Evolutionary conservation across 305 asterid species (phyloP), one percentile per base, ranked within the genome.

Genomic region (Solanum chacoense): DNA sequence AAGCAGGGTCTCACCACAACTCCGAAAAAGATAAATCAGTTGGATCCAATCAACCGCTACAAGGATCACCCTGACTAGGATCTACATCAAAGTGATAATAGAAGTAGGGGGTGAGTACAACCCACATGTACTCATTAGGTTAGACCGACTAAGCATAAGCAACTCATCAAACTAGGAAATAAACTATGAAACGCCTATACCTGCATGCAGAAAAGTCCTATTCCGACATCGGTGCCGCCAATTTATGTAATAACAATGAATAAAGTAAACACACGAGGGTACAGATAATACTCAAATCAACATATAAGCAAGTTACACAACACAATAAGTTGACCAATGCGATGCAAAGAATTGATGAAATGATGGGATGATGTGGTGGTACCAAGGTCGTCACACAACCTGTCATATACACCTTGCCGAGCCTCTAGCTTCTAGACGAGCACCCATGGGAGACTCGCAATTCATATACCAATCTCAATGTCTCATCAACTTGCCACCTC

Each of bases 141-240:
- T 18, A 50, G n/a, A 50, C 65, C 4, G 65, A 50, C 0, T 6
- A 2, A 50, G n/a, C 4, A 6, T 50, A 50, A 50, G 22, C 65
- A 50, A 50, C n/a, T 6, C 16, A 18, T 50, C 9, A 16, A 0
- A 16, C 65, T 16, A 16, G n/a, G n/a, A 16, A 16, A 50, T 50
- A 50, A 50, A 50, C n/a, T 50, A 50, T 18, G 67, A 55, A 55
- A 55, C 11, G 4, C 67, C 10, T 55, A 0, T 18, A 55, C 67
- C 4, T 18, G n/a, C 67, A 50, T 0, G 0, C n/a, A 50, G 10
- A 50, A 50, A 50, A 50, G 65, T 50, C 65, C 0, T n/a, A 50
- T 1, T 50, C 4, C 9, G 65, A 16, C 65, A 50, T 0, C 9
- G 2, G 10, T 16, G 10, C 1, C 0, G 0, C n/a, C 65, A 50